Percentiles rank a stretch among this genome's conserved stretches.
Evolutionary conservation across 148 eudicot species (phyloP).

Genomic region (Dysphania ambrosioides): DNA sequence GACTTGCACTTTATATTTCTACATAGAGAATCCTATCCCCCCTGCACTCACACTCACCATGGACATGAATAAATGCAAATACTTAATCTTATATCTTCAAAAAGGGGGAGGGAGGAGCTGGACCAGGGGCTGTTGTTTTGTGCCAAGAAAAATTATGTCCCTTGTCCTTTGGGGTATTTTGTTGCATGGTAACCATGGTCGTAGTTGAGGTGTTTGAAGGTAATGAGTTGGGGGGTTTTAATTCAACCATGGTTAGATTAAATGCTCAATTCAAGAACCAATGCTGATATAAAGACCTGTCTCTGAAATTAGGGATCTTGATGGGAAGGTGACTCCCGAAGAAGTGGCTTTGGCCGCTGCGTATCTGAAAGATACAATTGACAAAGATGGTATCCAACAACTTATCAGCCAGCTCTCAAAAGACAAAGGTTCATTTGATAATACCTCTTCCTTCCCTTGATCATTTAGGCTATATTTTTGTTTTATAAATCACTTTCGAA

Average conservation of each 20-base stretch:
- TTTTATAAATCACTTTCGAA: not conserved
- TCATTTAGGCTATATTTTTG: not conserved
- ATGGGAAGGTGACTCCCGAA: constrained; percentile 79
- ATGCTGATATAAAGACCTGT: constrained; percentile 6
- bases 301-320: constrained; percentile 48
- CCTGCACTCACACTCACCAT: not conserved
- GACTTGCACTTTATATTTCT: not conserved
- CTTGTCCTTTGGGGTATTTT: not conserved
- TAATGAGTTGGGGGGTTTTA: not conserved
- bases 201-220: not conserved
- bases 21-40: not conserved
- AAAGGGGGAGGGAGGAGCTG: not conserved
- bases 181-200: not conserved
- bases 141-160: not conserved
- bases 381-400: constrained; percentile 70
- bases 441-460: not conserved
- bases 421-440: constrained; percentile 52
- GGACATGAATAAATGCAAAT: not conserved
- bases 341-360: constrained; percentile 82
- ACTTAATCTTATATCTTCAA: not conserved
- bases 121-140: not conserved
- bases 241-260: not conserved
- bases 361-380: constrained; percentile 65
- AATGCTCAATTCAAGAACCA: not conserved
- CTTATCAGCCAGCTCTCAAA: constrained; percentile 71